Base-by-base conservation (phyloP, 345 rosid genomes). In the Camelina hispida region DNA sequence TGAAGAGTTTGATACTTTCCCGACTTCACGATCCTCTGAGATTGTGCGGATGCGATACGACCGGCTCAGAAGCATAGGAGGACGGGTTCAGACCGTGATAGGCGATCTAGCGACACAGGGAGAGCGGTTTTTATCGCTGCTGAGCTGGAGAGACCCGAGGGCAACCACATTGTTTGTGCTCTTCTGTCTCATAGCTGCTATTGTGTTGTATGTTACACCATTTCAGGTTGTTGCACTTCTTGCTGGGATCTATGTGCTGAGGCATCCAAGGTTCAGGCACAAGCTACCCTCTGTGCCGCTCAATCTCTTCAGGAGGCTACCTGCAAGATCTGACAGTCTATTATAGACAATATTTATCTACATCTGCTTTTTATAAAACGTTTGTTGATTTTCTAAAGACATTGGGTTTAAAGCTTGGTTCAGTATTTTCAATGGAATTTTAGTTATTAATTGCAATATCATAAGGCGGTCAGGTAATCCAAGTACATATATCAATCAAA, bases 81-180 rank as follows among this genome's bases (percentile, higher is more conserved):
- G 98, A 57, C 82, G 91, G 59, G 96, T 90, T 69, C 99, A 95
- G 85, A 92, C 96, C 1, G 99, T 95, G 74, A 87, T 90, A 34
- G 99, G 99, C 9, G 99, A 95, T 83, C 75, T 95, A 37, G 99
- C 97, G 0, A 88, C 93, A 15, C 99, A 95, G 71, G 99, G 97
- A 73, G 99, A 95, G 76, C 83, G 99, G 77, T 83, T 95, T 28
- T 88, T 84, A 64, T 85, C 93, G 20, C 74, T 95, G 35, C 89
- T 95, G 40, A 92, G 98, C 88, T 95, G 98, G 99, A 72, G 98
- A 68, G 99, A 95, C 86, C 97, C 96, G 1, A 85, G 97, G 81
- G 99, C 99, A 17, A 89, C 97, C 54, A 83, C 97, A n/a, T 79
- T 95, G 48, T 92, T 89, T 68, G 87, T 92, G 62, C 80, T 81